Conservation (phyloP, 345 rosid genomes). For the Excoecaria agallocha region DNA sequence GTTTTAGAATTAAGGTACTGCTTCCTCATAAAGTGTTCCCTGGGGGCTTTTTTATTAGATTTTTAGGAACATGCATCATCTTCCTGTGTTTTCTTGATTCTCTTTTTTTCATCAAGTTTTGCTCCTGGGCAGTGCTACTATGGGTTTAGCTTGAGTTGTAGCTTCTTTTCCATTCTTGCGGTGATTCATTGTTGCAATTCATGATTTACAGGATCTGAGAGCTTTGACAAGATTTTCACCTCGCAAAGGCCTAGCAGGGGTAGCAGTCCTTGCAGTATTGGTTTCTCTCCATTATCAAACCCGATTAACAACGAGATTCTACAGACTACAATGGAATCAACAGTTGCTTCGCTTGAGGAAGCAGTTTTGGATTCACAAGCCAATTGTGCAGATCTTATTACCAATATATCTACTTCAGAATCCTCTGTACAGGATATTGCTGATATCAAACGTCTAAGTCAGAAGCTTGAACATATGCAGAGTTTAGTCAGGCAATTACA, state of each 20-base stretch:
- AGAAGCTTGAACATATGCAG: conserved; percentile 69
- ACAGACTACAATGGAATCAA: conserved; percentile 39
- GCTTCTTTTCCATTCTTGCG: not conserved
- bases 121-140: not conserved
- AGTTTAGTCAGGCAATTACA: conserved; percentile 56
- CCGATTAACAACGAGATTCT: conserved; percentile 23
- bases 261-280: conserved; percentile 39
- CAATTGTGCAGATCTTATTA: conserved; percentile 52
- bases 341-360: conserved; percentile 71
- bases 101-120: not conserved
- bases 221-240: conserved; percentile 74
- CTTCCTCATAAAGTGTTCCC: not conserved
- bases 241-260: conserved; percentile 46
- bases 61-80: not conserved
- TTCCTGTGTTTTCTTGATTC: not conserved
- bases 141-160: not conserved
- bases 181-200: not conserved
- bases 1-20: not conserved
- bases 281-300: conserved; percentile 34
- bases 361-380: conserved; percentile 56
- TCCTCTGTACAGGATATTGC: conserved; percentile 35
- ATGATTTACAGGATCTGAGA: conserved; percentile 65
- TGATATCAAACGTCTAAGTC: conserved; percentile 48
- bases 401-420: conserved; percentile 40
- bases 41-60: not conserved